Conservation (phyloP, 306 rosid species). For the Vigna reflexopilosa region DNA sequence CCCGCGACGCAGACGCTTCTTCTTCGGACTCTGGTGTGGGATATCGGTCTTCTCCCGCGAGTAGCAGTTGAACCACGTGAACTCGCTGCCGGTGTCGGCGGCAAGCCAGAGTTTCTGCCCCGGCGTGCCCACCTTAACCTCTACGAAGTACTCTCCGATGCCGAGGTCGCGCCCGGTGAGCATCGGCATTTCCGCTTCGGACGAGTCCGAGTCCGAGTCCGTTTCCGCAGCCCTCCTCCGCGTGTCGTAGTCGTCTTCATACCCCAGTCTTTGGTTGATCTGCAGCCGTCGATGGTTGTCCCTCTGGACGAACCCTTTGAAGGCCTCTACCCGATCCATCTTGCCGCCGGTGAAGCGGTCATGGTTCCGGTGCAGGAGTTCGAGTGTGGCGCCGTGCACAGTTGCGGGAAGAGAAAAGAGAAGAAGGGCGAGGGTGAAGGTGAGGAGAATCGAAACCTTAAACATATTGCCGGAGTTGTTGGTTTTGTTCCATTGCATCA, state of each 20-base stretch:
- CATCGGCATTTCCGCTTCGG: constrained; percentile 51
- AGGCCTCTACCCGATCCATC: constrained; percentile 20
- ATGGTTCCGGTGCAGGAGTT: constrained; percentile 61
- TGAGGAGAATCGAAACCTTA: background rate
- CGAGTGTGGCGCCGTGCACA: constrained; percentile 43
- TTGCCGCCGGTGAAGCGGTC: background rate
- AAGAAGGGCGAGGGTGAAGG: constrained; percentile 45
- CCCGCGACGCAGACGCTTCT: background rate
- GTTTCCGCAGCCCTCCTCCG: constrained; percentile 42
- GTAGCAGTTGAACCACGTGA: constrained; percentile 65
- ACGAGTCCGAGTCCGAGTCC: too few relatives aligned
- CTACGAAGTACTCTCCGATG: constrained; percentile 66
- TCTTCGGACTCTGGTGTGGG: background rate
- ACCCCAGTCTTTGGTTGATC: constrained; percentile 33
- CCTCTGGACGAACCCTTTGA: constrained; percentile 49
- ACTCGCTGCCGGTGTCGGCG: constrained; percentile 82
- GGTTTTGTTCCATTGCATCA: constrained; percentile 31
- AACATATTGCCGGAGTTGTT: background rate
- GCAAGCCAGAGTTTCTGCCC: constrained; percentile 59
- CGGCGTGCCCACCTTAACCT: constrained; percentile 72
- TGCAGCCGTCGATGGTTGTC: constrained; percentile 46
- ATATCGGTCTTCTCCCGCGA: background rate
- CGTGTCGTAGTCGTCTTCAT: too few relatives aligned
- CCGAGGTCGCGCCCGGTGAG: constrained; percentile 62
- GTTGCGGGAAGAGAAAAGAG: constrained; percentile 21